phyloP scores from a whole-genome alignment of 2,329 filamentous ascomycete species.

The Xylaria sp. region DNA sequence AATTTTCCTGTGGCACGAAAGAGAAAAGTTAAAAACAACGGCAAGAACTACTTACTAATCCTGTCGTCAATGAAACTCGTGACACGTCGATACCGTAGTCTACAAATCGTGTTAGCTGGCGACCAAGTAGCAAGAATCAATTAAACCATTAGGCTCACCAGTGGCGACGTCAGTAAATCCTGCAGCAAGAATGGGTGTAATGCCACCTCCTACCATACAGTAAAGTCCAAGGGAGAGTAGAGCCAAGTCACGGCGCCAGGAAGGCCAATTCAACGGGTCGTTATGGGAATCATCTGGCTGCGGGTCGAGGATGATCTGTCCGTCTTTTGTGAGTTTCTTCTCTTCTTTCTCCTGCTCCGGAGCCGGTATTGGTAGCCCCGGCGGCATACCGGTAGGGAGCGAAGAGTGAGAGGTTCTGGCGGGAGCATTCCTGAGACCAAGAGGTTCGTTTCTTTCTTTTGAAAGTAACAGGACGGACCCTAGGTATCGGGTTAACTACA shows the following conservation, averaged over 20 bases:
- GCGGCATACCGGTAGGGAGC: conserved; percentile 59
- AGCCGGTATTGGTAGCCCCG: conserved; percentile 49
- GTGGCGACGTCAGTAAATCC: conserved; percentile 85
- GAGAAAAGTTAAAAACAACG: not conserved
- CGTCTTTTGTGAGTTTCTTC: conserved; percentile 83
- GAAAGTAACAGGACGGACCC: conserved; percentile 69
- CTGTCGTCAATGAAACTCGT: conserved; percentile 77
- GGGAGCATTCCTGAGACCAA: conserved; percentile 68
- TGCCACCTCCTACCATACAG: conserved; percentile 92
- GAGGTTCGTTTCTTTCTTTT: conserved; percentile 65
- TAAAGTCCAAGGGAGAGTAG: conserved; percentile 88
- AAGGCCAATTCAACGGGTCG: conserved; percentile 92
- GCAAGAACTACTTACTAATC: conserved; percentile 25
- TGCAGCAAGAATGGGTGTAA: conserved; percentile 89
- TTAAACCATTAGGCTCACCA: conserved; percentile 54
- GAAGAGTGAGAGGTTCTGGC: conserved; percentile 69
- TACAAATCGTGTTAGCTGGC: conserved; percentile 38
- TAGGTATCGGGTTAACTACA: conserved; percentile 45
- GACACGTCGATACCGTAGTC: conserved; percentile 74
- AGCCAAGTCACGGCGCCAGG: conserved; percentile 82
- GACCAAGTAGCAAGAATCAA: not conserved
- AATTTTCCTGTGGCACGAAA: not conserved
- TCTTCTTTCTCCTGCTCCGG: conserved; percentile 49
- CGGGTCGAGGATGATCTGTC: conserved; percentile 86
- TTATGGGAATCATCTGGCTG: conserved; percentile 92